Evolutionary conservation across 495 filamentous ascomycete species (phyloP).

Genomic region (Penicillium pulvis): DNA sequence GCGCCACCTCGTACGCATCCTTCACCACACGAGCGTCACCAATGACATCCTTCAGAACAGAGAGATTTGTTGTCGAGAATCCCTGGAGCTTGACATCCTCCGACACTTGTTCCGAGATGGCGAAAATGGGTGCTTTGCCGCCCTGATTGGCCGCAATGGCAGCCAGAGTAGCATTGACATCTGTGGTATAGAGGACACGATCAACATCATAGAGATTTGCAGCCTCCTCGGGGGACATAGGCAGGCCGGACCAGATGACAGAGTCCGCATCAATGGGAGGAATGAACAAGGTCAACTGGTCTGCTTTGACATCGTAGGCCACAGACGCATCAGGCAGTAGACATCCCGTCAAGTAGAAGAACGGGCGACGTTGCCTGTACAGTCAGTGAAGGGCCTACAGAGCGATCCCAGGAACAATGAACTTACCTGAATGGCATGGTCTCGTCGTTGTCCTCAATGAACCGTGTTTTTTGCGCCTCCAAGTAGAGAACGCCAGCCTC

Average conservation of each 20-base stretch:
- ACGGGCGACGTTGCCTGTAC: constrained; percentile 75
- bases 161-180: constrained; percentile 67
- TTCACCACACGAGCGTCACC: constrained; percentile 79
- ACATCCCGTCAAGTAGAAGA: constrained; percentile 95
- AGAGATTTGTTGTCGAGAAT: constrained; percentile 62
- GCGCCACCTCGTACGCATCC: constrained; percentile 79
- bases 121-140: constrained; percentile 61
- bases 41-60: constrained; percentile 70
- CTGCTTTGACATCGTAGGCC: constrained; percentile 72
- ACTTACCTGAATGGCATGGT: constrained; percentile 71
- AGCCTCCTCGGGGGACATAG: constrained; percentile 74
- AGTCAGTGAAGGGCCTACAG: constrained; percentile 7
- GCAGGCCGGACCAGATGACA: constrained; percentile 96
- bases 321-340: constrained; percentile 78
- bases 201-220: constrained; percentile 80
- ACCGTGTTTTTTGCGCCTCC: constrained; percentile 75
- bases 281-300: constrained; percentile 85
- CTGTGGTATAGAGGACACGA: constrained; percentile 64
- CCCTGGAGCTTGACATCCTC: constrained; percentile 62
- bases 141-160: constrained; percentile 41
- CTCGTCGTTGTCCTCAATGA: constrained; percentile 84
- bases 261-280: constrained; percentile 83
- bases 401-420: not conserved
- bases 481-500: constrained; percentile 66
- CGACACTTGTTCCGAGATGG: constrained; percentile 71